Conservation (phyloP, 305 asterid species). For the Solanum hybrid region DNA sequence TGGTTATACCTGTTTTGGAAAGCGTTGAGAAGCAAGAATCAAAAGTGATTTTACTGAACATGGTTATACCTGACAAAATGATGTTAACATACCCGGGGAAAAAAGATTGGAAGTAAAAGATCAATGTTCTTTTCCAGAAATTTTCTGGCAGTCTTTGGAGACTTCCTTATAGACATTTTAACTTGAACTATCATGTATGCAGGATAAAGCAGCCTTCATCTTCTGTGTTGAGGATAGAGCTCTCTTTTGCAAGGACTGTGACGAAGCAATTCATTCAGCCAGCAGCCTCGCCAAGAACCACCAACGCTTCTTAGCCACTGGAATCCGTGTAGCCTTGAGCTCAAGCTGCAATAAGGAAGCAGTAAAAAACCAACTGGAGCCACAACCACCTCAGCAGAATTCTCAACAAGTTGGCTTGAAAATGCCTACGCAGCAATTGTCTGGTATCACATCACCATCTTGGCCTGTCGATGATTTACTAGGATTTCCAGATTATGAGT, state of each 20-base stretch:
- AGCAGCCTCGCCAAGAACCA: conserved; percentile 71
- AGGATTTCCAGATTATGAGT: conserved; percentile 56
- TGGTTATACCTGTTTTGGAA: no score
- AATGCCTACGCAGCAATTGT: conserved; percentile 28
- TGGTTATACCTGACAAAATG: neutral
- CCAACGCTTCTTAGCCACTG: conserved; percentile 88
- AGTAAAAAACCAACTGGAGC: conserved; percentile 27
- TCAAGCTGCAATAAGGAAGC: conserved; percentile 37
- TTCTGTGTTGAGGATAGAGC: conserved; percentile 99
- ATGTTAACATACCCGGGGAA: neutral
- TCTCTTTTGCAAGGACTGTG: conserved; percentile 86
- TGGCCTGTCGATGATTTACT: conserved; percentile 88
- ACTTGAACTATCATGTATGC: neutral
- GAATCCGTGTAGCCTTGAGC: conserved; percentile 73
- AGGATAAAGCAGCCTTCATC: conserved; percentile 90
- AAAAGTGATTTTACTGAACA: neutral
- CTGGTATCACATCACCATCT: conserved; percentile 43
- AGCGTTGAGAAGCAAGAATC: no score
- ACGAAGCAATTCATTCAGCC: conserved; percentile 76
- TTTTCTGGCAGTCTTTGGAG: neutral
- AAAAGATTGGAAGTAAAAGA: no score
- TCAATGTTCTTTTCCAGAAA: neutral
- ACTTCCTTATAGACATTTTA: neutral
- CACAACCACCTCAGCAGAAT: conserved; percentile 54
- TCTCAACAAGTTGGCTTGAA: conserved; percentile 28